Base-by-base conservation (phyloP, 2,329 filamentous ascomycete species). In the Aspergillus pseudoterreus region DNA sequence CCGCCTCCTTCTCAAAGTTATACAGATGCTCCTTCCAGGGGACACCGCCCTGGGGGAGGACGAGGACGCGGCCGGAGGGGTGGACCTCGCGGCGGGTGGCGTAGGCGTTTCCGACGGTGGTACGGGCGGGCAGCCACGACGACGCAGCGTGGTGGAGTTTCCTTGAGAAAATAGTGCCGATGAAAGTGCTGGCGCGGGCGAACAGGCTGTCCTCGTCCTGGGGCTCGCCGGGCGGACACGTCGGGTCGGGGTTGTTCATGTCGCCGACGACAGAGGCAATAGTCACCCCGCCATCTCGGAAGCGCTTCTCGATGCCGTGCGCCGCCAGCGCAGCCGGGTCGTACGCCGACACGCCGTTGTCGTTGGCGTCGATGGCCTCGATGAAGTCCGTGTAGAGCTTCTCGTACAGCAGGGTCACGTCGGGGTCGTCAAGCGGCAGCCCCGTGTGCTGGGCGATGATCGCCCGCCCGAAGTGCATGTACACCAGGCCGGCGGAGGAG, bases 1-100 rank as follows among this genome's bases (percentile, higher is more conserved):
- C 59, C 6, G 64, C 63, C 65, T 85, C 80, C 61, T 80, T 80
- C 74, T 99, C 94, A 24, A 97, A 82, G 15, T 82, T 84, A 75
- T 96, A 97, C 15, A 99, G 80, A 71, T 99, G 94, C 66, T 97
- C 92, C 71, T 95, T 94, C 94, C 94, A 97, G 2, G 92, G 92
- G 54, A 92, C 66, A 14, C 75, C 88, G 52, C 87, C 85, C 67
- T 88, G 85, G 57, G 87, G 82, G 51, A 99, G 81, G 22, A 96
- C 86, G 63, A 97, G 78, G 54, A 97, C 83, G 56, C 90, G 85
- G 51, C 92, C 92, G 58, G 85, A 76, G 9, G 85, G 65, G 68
- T 96, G 88, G 66, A 84, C 82, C 59, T 87, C 77, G 44, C 61
- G 64, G 50, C 92, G 85, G 57, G 81, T 80, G 32, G 79, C 76